Base-by-base conservation (phyloP, 2,329 filamentous ascomycete genomes). In the Exophiala sp. region DNA sequence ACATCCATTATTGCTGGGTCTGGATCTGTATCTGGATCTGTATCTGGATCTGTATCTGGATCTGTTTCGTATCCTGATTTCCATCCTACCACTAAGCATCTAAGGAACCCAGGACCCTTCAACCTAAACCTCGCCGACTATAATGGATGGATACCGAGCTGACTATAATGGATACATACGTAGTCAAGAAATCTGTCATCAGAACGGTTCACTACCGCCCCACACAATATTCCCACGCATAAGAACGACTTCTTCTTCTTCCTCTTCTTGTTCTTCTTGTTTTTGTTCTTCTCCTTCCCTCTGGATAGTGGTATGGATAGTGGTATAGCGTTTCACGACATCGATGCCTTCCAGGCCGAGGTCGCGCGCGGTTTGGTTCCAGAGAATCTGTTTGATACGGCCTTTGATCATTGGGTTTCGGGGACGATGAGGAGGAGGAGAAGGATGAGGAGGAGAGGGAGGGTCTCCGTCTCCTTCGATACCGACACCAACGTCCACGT, bases 331-430 rank as follows among this genome's bases (percentile, higher is more conserved):
- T 44, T 66, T 61, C 53, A 70, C 67, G 27, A 72, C 66, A 30
- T 66, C 64, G 46, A 71, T 57, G 40, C 65, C 62, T 42, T 62
- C 65, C 35, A 73, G 53, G 8, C 69, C 70, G 46, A 70, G 48
- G 23, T 63, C 60, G 44, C 68, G 65, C 3, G 66, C 69, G 30
- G 58, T 63, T 24, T 62, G 60, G 62, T 74, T 74, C 71, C 71
- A 74, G 40, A 74, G 55, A 23, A 68, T 64, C 60, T 74, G 72
- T 45, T 63, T 64, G 40, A 74, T 43, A 9, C 46, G 45, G 23
- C 53, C 57, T 29, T 19, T 16, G 1, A 48, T 3, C 7, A n/a
- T 32, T 3, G 29, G 10, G 5, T 6, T 27, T n/a, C n/a, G n/a
- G n/a, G n/a, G n/a, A n/a, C n/a, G 24, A 27, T 27, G 24, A 10